Base-by-base conservation (phyloP, 129 eudicot genomes). In the Artemisia tridentata region DNA sequence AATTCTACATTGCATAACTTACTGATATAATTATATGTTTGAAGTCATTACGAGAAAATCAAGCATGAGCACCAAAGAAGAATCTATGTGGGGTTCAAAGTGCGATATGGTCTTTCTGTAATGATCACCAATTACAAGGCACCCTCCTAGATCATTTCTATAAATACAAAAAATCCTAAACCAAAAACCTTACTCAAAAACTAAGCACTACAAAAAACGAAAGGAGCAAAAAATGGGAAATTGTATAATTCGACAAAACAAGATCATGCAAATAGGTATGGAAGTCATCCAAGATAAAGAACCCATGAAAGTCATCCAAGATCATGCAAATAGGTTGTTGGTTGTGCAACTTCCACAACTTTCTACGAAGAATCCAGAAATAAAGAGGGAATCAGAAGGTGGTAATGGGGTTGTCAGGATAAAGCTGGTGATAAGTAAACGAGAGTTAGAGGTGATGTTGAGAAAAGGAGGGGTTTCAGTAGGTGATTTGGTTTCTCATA, bases 351-450 rank as follows among this genome's bases (percentile, higher is more conserved):
- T 78, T 15, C 78, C 80, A 25, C 75, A 34, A 50, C 49, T 81
- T 43, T 51, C 80, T 8, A 73, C 68, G 34, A 81, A 79, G 73
- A 75, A 78, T 29, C 48, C 34, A 15, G 65, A 71, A 41, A 64
- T 64, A 20, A 79, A 83, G 72, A 63, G 78, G 10, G 82, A 78
- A 16, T 58, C 73, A 21, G 79, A 72, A 29, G 58, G 66, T 47
- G 65, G 72, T 21, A 45, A 64, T 20, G 87, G 85, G 51, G 79
- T 72, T 27, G 79, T 86, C 76, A 82, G 93, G 86, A 86, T 91
- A 58, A 91, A 91, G 88, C 50, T 91, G 55, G 79, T 91, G 17
- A 86, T 88, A 53, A 88, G 80, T 27, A 91, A 84, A 76, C 87
- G 86, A 81, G 91, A 88, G 77, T 75, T 91, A 80, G 84, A 78